These are phyloP conservation scores for Scedosporium aurantiacum DNA, from an alignment of 2,329 filamentous ascomycete species.

Conservation along the genomic window DNA sequence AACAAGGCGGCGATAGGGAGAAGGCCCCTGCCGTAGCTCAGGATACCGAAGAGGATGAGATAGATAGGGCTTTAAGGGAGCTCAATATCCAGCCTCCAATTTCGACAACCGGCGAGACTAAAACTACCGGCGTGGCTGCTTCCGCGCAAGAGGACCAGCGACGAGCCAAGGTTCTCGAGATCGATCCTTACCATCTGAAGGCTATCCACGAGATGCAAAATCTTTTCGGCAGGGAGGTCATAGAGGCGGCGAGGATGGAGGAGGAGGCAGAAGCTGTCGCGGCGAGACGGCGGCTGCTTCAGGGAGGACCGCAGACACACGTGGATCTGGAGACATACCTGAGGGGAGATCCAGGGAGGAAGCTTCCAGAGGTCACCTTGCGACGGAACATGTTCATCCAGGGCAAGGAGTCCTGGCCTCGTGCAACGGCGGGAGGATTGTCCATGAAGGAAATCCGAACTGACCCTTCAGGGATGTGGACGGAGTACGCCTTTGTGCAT, in stretches of 20 bases:
- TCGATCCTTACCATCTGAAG: slow-evolving; percentile 63
- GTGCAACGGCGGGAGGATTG: slow-evolving; percentile 66
- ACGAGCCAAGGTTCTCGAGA: slow-evolving; percentile 21
- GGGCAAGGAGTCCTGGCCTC: slow-evolving; percentile 79
- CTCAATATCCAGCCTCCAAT: slow-evolving; percentile 24
- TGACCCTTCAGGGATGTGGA: slow-evolving; percentile 39
- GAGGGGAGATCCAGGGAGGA: slow-evolving; percentile 45
- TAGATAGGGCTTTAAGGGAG: slow-evolving; percentile 42
- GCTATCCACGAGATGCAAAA: slow-evolving; percentile 81
- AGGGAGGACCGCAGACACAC: slow-evolving; percentile 30
- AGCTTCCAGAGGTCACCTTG: slow-evolving; percentile 59
- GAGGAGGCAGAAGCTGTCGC: slow-evolving; percentile 32
- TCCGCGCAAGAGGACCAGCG: slow-evolving; percentile 8
- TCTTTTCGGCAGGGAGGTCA: slow-evolving; percentile 46
- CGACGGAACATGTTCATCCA: slow-evolving; percentile 76
- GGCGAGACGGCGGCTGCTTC: slow-evolving; percentile 20
- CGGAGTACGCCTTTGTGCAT: slow-evolving; percentile 68
- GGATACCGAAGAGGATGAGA: slow-evolving; percentile 37
- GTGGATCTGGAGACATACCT: slow-evolving; percentile 48
- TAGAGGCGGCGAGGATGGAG: slow-evolving; percentile 40
- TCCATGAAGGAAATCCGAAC: slow-evolving; percentile 57
- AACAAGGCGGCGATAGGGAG: slow-evolving; percentile 22
- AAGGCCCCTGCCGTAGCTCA: slow-evolving; percentile 9
- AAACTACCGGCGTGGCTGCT: slow-evolving; percentile 9
- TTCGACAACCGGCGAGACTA: neutral